Conservation (phyloP, 192 early-diverging fungal genomes). For the Backusella sp. region DNA sequence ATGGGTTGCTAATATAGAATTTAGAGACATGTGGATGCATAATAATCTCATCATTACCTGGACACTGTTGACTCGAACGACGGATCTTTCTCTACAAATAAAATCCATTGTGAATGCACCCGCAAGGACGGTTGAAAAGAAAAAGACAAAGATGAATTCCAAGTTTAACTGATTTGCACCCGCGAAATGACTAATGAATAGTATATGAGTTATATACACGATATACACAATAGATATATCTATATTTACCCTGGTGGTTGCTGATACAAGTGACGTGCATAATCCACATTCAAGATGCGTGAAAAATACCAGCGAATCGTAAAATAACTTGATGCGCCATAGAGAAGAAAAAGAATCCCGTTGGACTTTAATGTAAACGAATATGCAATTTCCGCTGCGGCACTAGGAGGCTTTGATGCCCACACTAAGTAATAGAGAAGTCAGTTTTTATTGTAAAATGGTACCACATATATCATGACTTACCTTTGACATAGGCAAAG, state of each 20-base stretch:
- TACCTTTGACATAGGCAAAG: not conserved
- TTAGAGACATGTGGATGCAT: too few relatives aligned
- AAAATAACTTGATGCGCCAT: not conserved
- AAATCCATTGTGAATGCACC: not conserved
- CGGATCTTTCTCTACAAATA: not conserved
- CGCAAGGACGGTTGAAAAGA: slow-evolving; percentile 16
- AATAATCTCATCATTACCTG: not conserved
- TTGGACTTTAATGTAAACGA: not conserved
- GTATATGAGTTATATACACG: not conserved
- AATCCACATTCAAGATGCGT: not conserved
- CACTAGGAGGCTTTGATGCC: not conserved
- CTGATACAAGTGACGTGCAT: not conserved
- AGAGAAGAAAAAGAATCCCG: not conserved
- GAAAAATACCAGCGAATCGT: slow-evolving; percentile 6
- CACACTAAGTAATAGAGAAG: not conserved
- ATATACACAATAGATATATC: not conserved
- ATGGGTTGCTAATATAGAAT: slow-evolving; percentile 2
- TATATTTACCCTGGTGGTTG: slow-evolving; percentile 14
- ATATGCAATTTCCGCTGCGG: not conserved
- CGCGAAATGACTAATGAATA: slow-evolving; percentile 8
- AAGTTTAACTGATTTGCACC: slow-evolving; percentile 32
- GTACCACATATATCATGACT: too few relatives aligned
- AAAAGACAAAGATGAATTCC: slow-evolving; percentile 21
- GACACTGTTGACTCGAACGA: not conserved
- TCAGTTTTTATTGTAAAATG: not conserved